Evolutionary conservation across 176 grass and related monocot genomes (phyloP), one percentile per base, ranked within the genome.

Genomic region (Bolboschoenus planiculmis): DNA sequence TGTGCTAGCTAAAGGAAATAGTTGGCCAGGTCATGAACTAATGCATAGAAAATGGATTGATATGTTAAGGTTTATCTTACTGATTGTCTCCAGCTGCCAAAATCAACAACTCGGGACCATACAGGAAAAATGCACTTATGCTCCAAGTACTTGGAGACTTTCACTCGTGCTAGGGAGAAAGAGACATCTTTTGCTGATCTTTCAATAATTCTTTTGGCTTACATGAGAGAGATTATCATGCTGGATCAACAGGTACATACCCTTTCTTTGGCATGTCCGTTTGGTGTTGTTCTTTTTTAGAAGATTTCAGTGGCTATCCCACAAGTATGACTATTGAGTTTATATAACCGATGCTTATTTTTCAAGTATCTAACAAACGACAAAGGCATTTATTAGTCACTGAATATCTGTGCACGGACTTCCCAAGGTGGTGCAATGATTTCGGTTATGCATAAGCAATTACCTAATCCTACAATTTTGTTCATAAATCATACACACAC

Each of bases 191-290:
- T 90, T 84, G 88, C 90, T 63, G 87, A 95, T 86, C 81, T 91
- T 18, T 91, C 87, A 3, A 98, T 98, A 85, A 89, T 94, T 87
- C 87, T 98, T 47, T 85, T 98, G 85, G 76, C 88, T 88, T 88
- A 84, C 91, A 95, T 98, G 90, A 91, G 95, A 88, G 92, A 91
- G 63, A 89, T 98, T 82, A 93, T 98, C 85, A 66, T 85, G 81
- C 86, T 95, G 63, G 95, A 98, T 79, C 89, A 83, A 18, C 37
- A 1, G 89, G 95, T 98, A 91, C 9, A 84, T 75, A 82, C 82
- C 83, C 24, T 78, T 71, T 85, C 51, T 58, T 44, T 73, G 81
- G 23, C 21, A 64, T 42, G 56, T 30, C 18, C 29, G 21, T 61
- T 81, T 37, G 42, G n/a, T 33, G 16, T 33, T n/a, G 35, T 30